Evolutionary conservation across 495 filamentous ascomycete genomes (phyloP), one percentile per base, ranked within the genome.

Genomic region (Penicillium lagena): DNA sequence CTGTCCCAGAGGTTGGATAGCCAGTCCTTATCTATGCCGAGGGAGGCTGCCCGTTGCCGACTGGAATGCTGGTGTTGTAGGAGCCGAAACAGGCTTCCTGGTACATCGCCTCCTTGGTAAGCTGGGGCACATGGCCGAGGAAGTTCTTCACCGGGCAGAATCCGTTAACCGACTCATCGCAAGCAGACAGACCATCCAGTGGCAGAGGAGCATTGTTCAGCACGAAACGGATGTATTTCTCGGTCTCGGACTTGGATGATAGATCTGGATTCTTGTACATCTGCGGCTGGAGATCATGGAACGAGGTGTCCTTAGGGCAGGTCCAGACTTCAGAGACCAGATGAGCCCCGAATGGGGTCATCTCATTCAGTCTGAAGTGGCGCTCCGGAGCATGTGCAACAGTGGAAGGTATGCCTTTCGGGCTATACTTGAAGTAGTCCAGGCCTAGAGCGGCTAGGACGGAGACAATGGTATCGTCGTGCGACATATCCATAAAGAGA

Each of bases 321-420:
- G 55, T 62, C 60, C 60, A 64, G 44, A 86, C 58, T 51, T 86
- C 81, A 29, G 82, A 82, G 56, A 79, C 73, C 1, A 86, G 58
- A 9, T 80, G 65, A 0, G 77, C 78, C 8, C 70, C 81, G 46
- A 83, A 86, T 0, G 80, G 79, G 29, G 74, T 70, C 12, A 85
- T 49, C 15, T 64, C 34, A 14, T 48, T 51, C 2, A 62, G 13
- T 12, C 40, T 17, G 47, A 64, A 64, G 12, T 36, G 53, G 11
- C 51, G 55, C 5, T 8, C 40, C 8, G 45, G 36, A 1, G 58
- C 52, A 42, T 81, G 74, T 8, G 67, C 68, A 9, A 83, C 74
- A 2, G 59, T 56, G 4, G 60, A 52, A n/a, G 77, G 74, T 8
- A 78, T 52, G 12, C 65, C 49, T 11, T 63, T 52, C 11, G 58